These are phyloP conservation scores for Incumbomyces lentus DNA, from an alignment of 2,329 filamentous ascomycete genomes.

Conservation along the genomic window DNA sequence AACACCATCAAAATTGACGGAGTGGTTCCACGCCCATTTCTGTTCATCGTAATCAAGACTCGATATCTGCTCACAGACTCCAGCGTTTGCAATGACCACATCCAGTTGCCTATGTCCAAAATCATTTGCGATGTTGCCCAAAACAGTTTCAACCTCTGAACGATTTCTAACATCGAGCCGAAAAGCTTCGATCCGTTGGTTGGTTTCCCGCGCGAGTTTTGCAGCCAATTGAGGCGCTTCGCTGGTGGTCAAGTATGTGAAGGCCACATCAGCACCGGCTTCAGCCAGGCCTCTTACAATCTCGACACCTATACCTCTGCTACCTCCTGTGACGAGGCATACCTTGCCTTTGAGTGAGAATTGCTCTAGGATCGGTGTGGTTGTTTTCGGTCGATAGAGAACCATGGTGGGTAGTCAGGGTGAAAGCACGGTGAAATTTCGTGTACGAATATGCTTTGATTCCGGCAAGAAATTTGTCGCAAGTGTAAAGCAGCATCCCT, in stretches of 20 bases:
- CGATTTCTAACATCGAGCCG: too few relatives aligned
- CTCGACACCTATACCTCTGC: slow-evolving; percentile 30
- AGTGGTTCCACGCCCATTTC: slow-evolving; percentile 58
- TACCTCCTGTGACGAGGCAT: slow-evolving; percentile 23
- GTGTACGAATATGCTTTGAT: too few relatives aligned
- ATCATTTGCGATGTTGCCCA: slow-evolving; percentile 21
- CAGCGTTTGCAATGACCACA: slow-evolving; percentile 68
- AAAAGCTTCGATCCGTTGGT: too few relatives aligned
- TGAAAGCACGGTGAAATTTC: too few relatives aligned
- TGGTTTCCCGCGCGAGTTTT: too few relatives aligned
- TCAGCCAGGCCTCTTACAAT: slow-evolving; percentile 30
- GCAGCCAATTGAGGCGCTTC: slow-evolving; percentile 25
- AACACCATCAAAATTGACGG: slow-evolving; percentile 42
- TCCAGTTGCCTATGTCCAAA: slow-evolving; percentile 40
- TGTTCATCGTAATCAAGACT: slow-evolving; percentile 53
- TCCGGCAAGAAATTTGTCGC: too few relatives aligned
- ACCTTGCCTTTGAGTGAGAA: slow-evolving; percentile 51
- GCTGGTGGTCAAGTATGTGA: slow-evolving; percentile 25
- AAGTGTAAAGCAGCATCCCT: too few relatives aligned
- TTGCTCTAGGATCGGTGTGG: slow-evolving; percentile 25
- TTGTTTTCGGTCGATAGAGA: background rate
- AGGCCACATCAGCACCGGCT: slow-evolving; percentile 30
- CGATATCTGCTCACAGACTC: slow-evolving; percentile 58
- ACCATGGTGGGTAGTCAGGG: too few relatives aligned
- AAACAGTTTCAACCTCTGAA: slow-evolving; percentile 7